A percentile compares a stretch with the other conserved stretches of the same genome.
These are phyloP conservation scores for Gymnopilus dilepis DNA, from an alignment of 768 basidiomycete species.

Conservation along the genomic window DNA sequence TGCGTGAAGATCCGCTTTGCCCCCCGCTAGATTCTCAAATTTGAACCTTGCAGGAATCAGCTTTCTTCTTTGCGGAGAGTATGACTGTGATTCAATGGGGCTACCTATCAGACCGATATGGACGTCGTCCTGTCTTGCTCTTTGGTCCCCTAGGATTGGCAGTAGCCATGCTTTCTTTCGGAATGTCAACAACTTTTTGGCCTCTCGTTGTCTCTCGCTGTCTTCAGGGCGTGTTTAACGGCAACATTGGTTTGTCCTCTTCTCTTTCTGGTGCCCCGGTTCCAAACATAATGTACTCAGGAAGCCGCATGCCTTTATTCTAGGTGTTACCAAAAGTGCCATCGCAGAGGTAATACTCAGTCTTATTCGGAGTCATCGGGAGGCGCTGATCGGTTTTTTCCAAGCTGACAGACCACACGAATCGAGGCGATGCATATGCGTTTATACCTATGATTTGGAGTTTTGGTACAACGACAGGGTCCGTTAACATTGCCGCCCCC, in stretches of 20 bases:
- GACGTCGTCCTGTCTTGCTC: conserved; percentile 50
- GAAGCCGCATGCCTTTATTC: neutral
- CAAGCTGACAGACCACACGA: conserved; percentile 32
- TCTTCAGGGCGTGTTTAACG: conserved; percentile 47
- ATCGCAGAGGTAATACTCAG: conserved; percentile 45
- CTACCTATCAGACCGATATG: conserved; percentile 46
- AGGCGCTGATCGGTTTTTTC: too few relatives aligned
- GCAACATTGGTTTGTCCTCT: conserved; percentile 34
- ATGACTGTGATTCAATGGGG: conserved; percentile 51
- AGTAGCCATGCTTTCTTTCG: conserved; percentile 46
- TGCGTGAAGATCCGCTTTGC: conserved; percentile 25
- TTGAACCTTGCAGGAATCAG: conserved; percentile 41
- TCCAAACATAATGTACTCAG: neutral
- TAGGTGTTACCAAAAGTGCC: conserved; percentile 50
- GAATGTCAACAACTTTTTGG: conserved; percentile 46
- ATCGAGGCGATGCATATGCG: conserved; percentile 44
- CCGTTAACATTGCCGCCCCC: too few relatives aligned
- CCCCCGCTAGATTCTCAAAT: neutral
- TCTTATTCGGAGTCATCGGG: too few relatives aligned
- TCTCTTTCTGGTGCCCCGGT: neutral
- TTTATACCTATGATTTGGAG: conserved; percentile 41
- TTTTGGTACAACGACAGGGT: conserved; percentile 37
- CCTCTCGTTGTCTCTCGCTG: conserved; percentile 33
- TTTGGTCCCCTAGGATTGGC: conserved; percentile 47
- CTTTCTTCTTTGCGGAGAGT: conserved; percentile 50